Evolutionary conservation across 2,329 filamentous ascomycete species (phyloP).

Genomic region (Colletotrichum gloeosporioides): DNA sequence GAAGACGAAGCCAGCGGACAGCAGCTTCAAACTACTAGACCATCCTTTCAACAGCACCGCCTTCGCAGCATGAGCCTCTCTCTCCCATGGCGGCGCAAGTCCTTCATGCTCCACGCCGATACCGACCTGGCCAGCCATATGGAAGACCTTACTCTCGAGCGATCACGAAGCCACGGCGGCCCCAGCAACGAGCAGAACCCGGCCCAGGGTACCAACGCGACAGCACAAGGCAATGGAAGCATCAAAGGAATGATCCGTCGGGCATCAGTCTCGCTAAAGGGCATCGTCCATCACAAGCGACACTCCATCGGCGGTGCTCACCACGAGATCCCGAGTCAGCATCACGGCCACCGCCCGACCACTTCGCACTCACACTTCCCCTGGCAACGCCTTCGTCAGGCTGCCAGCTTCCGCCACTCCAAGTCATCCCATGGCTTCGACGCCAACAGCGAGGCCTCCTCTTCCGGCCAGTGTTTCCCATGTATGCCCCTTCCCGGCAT

Average conservation of each 20-base stretch:
- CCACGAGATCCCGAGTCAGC: conserved; percentile 26
- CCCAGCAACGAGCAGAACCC: conserved; percentile 35
- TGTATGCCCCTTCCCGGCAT: conserved; percentile 51
- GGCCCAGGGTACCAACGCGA: conserved; percentile 25
- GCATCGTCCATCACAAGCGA: conserved; percentile 51
- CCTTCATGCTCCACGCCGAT: conserved; percentile 37
- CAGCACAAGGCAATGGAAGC: conserved; percentile 32
- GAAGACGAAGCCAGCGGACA: conserved; percentile 21
- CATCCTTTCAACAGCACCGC: conserved; percentile 39
- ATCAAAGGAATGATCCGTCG: conserved; percentile 60
- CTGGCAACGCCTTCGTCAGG: conserved; percentile 59
- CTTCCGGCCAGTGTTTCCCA: conserved; percentile 25
- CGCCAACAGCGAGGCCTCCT: conserved; percentile 32
- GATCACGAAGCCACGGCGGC: neutral
- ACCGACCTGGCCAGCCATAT: conserved; percentile 38
- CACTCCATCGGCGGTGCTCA: conserved; percentile 44
- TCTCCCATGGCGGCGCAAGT: conserved; percentile 55
- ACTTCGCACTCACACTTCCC: conserved; percentile 55
- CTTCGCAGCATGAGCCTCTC: conserved; percentile 57
- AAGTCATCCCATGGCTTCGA: conserved; percentile 50
- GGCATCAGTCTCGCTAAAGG: conserved; percentile 60
- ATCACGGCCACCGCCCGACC: conserved; percentile 29
- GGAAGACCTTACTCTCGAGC: conserved; percentile 37
- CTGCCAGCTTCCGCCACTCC: conserved; percentile 54
- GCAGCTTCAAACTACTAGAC: conserved; percentile 22